Evolutionary conservation across 805 yeast species (phyloP).

Genomic region (Phaffomyces opuntiae): DNA sequence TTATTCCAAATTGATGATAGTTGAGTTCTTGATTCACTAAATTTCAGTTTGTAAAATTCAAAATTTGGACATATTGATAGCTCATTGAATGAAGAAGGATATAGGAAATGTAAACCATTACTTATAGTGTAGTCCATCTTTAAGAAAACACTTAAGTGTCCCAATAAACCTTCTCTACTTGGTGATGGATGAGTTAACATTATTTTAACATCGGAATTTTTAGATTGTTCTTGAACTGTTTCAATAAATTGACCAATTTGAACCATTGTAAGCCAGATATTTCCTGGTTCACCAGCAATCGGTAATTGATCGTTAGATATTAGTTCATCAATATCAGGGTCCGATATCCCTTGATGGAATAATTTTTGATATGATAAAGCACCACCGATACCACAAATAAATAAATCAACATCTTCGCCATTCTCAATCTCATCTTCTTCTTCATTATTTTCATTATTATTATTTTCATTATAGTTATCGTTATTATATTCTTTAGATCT

Average conservation of each 20-base stretch:
- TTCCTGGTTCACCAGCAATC: slow-evolving; percentile 56
- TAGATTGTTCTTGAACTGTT: slow-evolving; percentile 34
- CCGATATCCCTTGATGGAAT: slow-evolving; percentile 53
- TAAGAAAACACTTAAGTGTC: slow-evolving; percentile 57
- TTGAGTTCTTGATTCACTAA: slow-evolving; percentile 53
- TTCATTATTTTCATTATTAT: not conserved
- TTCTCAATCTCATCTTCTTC: slow-evolving; percentile 11
- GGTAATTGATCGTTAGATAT: slow-evolving; percentile 32
- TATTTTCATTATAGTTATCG: no score
- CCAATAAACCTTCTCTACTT: slow-evolving; percentile 58
- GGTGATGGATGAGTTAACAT: slow-evolving; percentile 68
- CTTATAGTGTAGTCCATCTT: slow-evolving; percentile 68
- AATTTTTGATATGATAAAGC: slow-evolving; percentile 57
- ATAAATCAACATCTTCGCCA: slow-evolving; percentile 35
- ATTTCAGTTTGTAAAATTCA: slow-evolving; percentile 57
- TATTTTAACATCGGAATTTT: slow-evolving; percentile 44
- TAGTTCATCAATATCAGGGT: slow-evolving; percentile 16
- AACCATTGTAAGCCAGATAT: slow-evolving; percentile 64
- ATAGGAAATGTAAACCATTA: slow-evolving; percentile 66
- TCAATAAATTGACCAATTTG: slow-evolving; percentile 63
- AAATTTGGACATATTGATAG: slow-evolving; percentile 55
- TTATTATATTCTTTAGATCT: not conserved
- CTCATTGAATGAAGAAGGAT: slow-evolving; percentile 65
- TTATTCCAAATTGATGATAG: slow-evolving; percentile 59
- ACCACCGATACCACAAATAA: slow-evolving; percentile 70